Percentiles rank a stretch among this genome's conserved stretches.
Evolutionary conservation across 2,329 filamentous ascomycete species (phyloP).

Genomic region (Dothideomycetes sp.): DNA sequence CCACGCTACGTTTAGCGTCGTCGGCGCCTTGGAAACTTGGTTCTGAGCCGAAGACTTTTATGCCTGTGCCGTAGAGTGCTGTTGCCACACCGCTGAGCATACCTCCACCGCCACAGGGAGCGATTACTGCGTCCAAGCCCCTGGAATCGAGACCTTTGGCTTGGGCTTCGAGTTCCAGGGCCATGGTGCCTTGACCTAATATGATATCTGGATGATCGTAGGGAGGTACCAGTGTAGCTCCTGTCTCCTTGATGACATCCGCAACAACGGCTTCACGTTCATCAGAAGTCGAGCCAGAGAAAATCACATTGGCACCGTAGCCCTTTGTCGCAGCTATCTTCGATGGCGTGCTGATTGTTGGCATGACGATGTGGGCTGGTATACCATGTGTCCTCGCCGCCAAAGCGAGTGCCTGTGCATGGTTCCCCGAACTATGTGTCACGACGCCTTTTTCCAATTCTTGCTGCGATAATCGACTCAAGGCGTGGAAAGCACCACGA

Average conservation of each 20-base stretch:
- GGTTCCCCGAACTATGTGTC: constrained; percentile 86
- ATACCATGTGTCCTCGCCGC: constrained; percentile 66
- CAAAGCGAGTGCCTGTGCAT: constrained; percentile 84
- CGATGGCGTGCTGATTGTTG: constrained; percentile 67
- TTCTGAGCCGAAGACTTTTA: constrained; percentile 77
- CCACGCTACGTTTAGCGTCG: constrained; percentile 66
- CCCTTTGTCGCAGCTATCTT: constrained; percentile 77
- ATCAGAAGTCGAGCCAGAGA: constrained; percentile 68
- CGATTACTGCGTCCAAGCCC: constrained; percentile 50
- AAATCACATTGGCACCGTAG: constrained; percentile 70
- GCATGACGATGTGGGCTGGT: constrained; percentile 87
- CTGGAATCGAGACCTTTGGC: constrained; percentile 41
- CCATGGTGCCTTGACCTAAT: constrained; percentile 85
- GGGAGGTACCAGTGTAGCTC: constrained; percentile 72
- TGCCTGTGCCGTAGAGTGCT: constrained; percentile 60
- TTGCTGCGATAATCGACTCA: constrained; percentile 60
- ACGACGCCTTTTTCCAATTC: constrained; percentile 63
- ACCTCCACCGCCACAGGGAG: constrained; percentile 80
- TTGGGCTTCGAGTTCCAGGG: constrained; percentile 71
- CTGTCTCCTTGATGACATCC: constrained; percentile 60
- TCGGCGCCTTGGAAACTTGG: constrained; percentile 75
- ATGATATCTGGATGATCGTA: constrained; percentile 92
- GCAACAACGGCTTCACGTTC: constrained; percentile 72
- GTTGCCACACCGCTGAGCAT: constrained; percentile 78
- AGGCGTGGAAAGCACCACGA: constrained; percentile 79